These are phyloP conservation scores for Penicillium ochrochloron DNA, from an alignment of 495 filamentous ascomycete species.

Conservation along the genomic window DNA sequence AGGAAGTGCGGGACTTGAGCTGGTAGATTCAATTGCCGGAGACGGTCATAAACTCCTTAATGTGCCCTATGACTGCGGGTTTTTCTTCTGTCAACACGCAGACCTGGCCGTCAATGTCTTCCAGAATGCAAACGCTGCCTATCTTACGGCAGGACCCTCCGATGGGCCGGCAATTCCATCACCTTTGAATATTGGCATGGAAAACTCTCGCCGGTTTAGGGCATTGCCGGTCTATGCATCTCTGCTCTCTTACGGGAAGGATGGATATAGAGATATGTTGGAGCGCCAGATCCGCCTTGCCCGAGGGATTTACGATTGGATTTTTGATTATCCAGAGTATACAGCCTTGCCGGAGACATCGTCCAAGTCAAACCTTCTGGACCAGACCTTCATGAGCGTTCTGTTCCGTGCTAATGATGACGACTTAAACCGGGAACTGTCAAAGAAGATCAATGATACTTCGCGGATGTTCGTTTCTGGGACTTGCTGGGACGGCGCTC, in stretches of 20 bases:
- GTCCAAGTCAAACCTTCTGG: slow-evolving; percentile 42
- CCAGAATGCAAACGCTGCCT: slow-evolving; percentile 84
- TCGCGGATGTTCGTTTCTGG: slow-evolving; percentile 82
- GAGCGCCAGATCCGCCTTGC: slow-evolving; percentile 72
- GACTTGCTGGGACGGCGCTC: slow-evolving; percentile 71
- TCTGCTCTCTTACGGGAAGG: slow-evolving; percentile 71
- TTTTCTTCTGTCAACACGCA: slow-evolving; percentile 76
- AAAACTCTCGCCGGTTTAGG: slow-evolving; percentile 90
- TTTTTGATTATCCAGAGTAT: slow-evolving; percentile 63
- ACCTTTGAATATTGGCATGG: slow-evolving; percentile 85
- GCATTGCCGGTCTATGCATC: slow-evolving; percentile 87
- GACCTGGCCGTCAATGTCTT: slow-evolving; percentile 66
- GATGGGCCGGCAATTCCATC: slow-evolving; percentile 62
- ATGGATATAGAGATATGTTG: slow-evolving; percentile 74
- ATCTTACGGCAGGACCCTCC: slow-evolving; percentile 58
- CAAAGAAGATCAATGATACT: slow-evolving; percentile 71
- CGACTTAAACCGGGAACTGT: slow-evolving; percentile 65
- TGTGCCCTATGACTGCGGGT: slow-evolving; percentile 92
- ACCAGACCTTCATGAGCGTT: slow-evolving; percentile 73
- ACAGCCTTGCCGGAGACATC: slow-evolving; percentile 62
- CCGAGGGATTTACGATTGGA: slow-evolving; percentile 63
- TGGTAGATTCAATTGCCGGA: slow-evolving; percentile 83
- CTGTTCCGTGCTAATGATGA: slow-evolving; percentile 78
- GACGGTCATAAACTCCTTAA: slow-evolving; percentile 95
- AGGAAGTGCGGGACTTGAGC: slow-evolving; percentile 69